These are phyloP conservation scores for Claviceps spartinae DNA, from an alignment of 2,329 filamentous ascomycete species.

Conservation along the genomic window DNA sequence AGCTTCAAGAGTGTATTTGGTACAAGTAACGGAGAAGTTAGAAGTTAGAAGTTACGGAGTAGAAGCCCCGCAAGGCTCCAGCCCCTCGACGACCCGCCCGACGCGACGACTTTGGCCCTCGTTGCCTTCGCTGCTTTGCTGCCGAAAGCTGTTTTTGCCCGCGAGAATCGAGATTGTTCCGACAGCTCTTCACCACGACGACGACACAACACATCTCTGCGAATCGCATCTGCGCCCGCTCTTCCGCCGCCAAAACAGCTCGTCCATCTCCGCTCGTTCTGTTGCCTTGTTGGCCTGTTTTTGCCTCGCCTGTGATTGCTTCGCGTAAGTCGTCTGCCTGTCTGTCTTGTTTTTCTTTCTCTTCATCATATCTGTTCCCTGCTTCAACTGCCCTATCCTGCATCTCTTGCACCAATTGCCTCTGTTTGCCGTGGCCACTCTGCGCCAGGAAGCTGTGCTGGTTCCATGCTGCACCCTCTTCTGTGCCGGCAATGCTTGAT, in stretches of 20 bases:
- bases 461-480: not conserved
- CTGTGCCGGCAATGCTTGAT: not conserved
- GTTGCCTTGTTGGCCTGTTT: slow-evolving; percentile 9
- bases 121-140: slow-evolving; percentile 3
- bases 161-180: slow-evolving; percentile 1
- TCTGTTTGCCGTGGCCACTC: not conserved
- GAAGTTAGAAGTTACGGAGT: too few relatives aligned
- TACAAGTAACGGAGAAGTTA: too few relatives aligned
- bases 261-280: slow-evolving; percentile 3
- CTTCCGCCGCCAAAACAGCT: too few relatives aligned
- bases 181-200: slow-evolving; percentile 20
- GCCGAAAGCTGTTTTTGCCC: not conserved
- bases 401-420: not conserved
- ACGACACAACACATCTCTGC: slow-evolving; percentile 11
- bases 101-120: too few relatives aligned
- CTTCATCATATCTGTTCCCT: not conserved
- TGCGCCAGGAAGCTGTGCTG: not conserved
- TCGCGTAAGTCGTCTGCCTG: slow-evolving; percentile 9
- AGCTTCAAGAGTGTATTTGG: too few relatives aligned
- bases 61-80: not conserved
- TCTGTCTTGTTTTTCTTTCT: not conserved
- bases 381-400: not conserved
- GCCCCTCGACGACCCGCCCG: slow-evolving; percentile 5
- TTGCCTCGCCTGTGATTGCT: slow-evolving; percentile 24
- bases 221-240: too few relatives aligned